phyloP scores from a whole-genome alignment of 495 filamentous ascomycete genomes.

The Penicilliopsis zonata region DNA sequence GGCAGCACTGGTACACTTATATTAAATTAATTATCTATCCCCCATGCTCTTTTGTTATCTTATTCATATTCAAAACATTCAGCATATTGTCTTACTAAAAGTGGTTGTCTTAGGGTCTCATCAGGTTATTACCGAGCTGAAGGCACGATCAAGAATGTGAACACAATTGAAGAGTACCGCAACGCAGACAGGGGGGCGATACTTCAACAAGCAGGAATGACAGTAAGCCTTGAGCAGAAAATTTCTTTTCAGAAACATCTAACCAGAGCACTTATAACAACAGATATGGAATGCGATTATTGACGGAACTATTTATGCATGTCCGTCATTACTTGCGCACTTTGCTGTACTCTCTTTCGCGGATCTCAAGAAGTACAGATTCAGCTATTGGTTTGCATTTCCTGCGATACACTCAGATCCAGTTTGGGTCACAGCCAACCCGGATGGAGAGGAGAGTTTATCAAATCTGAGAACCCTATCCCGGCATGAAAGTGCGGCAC shows the following conservation, averaged over 20 bases:
- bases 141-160: conserved; percentile 89
- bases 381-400: conserved; percentile 91
- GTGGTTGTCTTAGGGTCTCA: conserved; percentile 48
- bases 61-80: too few relatives aligned
- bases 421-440: conserved; percentile 48
- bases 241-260: not conserved
- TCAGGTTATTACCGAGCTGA: conserved; percentile 68
- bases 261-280: not conserved
- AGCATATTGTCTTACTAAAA: too few relatives aligned
- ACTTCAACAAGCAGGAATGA: conserved; percentile 61
- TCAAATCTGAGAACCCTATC: conserved; percentile 37
- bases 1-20: too few relatives aligned
- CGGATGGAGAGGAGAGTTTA: conserved; percentile 9
- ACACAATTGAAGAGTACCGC: conserved; percentile 89
- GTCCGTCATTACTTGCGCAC: conserved; percentile 77
- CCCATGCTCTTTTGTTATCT: too few relatives aligned
- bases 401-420: conserved; percentile 84
- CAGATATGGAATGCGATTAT: conserved; percentile 96
- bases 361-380: conserved; percentile 90
- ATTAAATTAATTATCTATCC: too few relatives aligned
- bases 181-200: conserved; percentile 59
- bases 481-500: conserved; percentile 51
- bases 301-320: conserved; percentile 90
- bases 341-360: conserved; percentile 89
- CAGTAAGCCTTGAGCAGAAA: conserved; percentile 36